Evolutionary conservation across 2,329 filamentous ascomycete species (phyloP), one percentile per base, ranked within the genome.

Genomic region (Clarireedia paspali): DNA sequence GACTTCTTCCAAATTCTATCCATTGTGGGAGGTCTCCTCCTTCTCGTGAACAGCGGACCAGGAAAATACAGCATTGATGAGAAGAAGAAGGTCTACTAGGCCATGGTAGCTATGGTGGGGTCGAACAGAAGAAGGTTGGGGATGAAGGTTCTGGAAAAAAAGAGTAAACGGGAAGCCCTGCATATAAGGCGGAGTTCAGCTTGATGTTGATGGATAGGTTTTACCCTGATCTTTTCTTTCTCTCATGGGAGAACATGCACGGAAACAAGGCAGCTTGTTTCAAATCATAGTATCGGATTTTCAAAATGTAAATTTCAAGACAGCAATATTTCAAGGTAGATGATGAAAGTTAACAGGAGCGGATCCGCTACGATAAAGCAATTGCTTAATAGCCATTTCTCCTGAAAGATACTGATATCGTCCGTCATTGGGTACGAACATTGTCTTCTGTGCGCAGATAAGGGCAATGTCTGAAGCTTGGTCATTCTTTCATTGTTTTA

Each of bases 1-100:
- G 94, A 99, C 73, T 99, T 99, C 81, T 99, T 99, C 85, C 94
- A 99, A 79, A 96, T 97, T 67, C 81, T 99, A 55, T 99, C 94
- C 52, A 99, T 99, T 71, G 92, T 97, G 63, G 94, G 94, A 62
- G 94, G 94, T 72, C 88, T 99, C 57, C 81, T 99, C 57, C 85
- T 99, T 63, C 83, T 99, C 64, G 91, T 97, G 76, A 99, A 99
- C 83, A 96, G 94, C 83, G 94, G 94, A 60, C 94, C 94, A 9
- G 94, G 94, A 62, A 91, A 96, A 74, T 88, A 97, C 80, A 95
- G 89, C 72, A 92, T 97, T 73, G 94, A 99, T 75, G 94, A 99
- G 84, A 99, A 99, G 89, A 99, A 99, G 85, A 99, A 99, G 83
- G 94, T 99, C 65, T 99, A 99, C 78, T 99, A 82, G 59, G 57